Evolutionary conservation across 805 yeast genomes (phyloP), one percentile per base, ranked within the genome.

Genomic region (Metschnikowia kofuensis): DNA sequence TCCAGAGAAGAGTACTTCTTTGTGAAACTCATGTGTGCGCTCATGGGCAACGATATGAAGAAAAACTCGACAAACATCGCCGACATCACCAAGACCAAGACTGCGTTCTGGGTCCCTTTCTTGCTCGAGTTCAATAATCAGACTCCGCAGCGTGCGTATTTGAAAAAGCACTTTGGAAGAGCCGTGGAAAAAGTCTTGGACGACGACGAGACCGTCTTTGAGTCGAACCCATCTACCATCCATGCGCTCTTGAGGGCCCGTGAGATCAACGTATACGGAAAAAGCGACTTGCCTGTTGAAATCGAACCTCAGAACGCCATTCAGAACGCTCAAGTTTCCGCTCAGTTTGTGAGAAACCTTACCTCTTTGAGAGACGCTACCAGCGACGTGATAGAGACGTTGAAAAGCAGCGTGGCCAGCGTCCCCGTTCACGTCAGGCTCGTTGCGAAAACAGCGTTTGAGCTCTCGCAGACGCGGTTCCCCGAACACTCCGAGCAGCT

Each of bases 161-260:
- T 75, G 49, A 79, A 77, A 52, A 49, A 56, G 9, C 27, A 76
- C 2, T 54, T 78, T 21, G 76, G 80, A 12, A 67, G 65, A 35
- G 53, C 67, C 2, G 66, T 80, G 0, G 51, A 61, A 35, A 57
- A 64, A 30, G 62, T 80, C 10, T 61, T 76, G 14, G 74, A 77
- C 27, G 76, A 76, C 55, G 77, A 74, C 16, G 79, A 75, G 31
- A 63, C 84, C 10, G 83, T 84, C 47, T 81, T 89, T 54, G 97
- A 91, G 61, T 82, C 91, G 47, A 88, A 90, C 63, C 98, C 98
- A 2, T 63, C 79, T 2, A 66, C 68, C 13, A 84, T 87, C 28
- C 79, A 79, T 60, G 58, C 63, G 29, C 59, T 56, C 2, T 52
- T 83, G n/a, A 58, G 68, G 16, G 70, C 69, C 12, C 63, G 59